Conservation (phyloP, 768 basidiomycete species). For the Pleurotus sapidus region DNA sequence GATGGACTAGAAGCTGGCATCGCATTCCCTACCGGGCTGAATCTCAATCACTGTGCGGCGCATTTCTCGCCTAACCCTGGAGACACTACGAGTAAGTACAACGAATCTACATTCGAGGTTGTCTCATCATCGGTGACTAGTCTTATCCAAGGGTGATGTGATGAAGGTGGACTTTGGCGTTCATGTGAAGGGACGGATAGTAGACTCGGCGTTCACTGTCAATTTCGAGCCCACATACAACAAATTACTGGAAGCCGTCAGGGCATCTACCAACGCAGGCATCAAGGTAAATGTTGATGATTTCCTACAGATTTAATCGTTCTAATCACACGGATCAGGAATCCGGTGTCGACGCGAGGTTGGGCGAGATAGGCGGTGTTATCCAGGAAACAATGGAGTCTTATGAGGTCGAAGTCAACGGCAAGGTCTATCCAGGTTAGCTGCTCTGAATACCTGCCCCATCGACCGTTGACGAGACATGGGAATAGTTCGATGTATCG, state of each 20-base stretch:
- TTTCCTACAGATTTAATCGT: slow-evolving; percentile 3
- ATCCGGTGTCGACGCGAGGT: slow-evolving; percentile 92
- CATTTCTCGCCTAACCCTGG: slow-evolving; percentile 97
- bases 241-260: slow-evolving; percentile 84
- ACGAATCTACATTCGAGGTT: background rate
- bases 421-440: slow-evolving; percentile 78
- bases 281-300: slow-evolving; percentile 52
- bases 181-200: slow-evolving; percentile 93
- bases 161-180: slow-evolving; percentile 98
- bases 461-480: background rate
- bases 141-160: slow-evolving; percentile 80
- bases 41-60: slow-evolving; percentile 91
- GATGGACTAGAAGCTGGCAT: slow-evolving; percentile 82
- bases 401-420: slow-evolving; percentile 92
- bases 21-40: slow-evolving; percentile 96
- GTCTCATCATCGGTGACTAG: slow-evolving; percentile 35
- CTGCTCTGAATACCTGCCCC: slow-evolving; percentile 8
- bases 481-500: slow-evolving; percentile 81
- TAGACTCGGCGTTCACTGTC: slow-evolving; percentile 95
- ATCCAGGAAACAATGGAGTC: slow-evolving; percentile 99
- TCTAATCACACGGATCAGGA: slow-evolving; percentile 49
- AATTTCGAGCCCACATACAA: slow-evolving; percentile 89
- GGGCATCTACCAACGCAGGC: slow-evolving; percentile 92
- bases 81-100: slow-evolving; percentile 68
- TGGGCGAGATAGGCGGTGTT: slow-evolving; percentile 87